Base-by-base conservation (phyloP, 495 filamentous ascomycete genomes). In the Terfezia boudieri region DNA sequence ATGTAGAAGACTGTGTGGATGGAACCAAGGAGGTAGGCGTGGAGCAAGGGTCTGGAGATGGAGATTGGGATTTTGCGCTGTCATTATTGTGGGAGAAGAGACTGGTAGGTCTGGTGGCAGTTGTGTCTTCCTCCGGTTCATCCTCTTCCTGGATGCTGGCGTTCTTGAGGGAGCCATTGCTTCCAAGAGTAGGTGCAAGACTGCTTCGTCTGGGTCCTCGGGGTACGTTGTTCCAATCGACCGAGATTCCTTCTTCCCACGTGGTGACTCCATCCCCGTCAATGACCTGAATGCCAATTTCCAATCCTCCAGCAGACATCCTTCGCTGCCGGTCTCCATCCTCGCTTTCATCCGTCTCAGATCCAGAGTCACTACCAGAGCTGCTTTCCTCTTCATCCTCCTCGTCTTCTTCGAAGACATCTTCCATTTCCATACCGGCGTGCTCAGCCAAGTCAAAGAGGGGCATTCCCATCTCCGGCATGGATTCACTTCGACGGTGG, bases 361-460 rank as follows among this genome's bases (percentile, higher is more conserved):
- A 70, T 26, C 72, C 63, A 14, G 68, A 66, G 50, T 63, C 66
- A 50, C 64, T 61, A 54, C 67, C 63, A 37, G 66, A 51, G 11
- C n/a, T 69, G 37, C 67, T 70, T 36, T 72, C 12, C 41, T 46
- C 41, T 20, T 46, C 68, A 6, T 78, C 78, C 55, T 94, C 84
- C 59, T 94, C 90, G 53, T 98, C 90, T 67, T 94, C 90, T 64
- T 94, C 86, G 57, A 94, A 93, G 6, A 94, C 90, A 67, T 95
- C 90, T 12, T 71, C 72, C 61, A 74, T 72, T 17, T 81, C 82
- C 74, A 86, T 79, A 5, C 78, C 0, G 78, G 80, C 60, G 74
- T 79, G 64, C 74, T 81, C 50, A 71, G 77, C 51, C 78, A 73
- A 43, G 72, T 71, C 86, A 59, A 94, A 86, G 8, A 86, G 80